phyloP scores from a whole-genome alignment of 1,139 yeast species.

The Wickerhamiella pararugosa region DNA sequence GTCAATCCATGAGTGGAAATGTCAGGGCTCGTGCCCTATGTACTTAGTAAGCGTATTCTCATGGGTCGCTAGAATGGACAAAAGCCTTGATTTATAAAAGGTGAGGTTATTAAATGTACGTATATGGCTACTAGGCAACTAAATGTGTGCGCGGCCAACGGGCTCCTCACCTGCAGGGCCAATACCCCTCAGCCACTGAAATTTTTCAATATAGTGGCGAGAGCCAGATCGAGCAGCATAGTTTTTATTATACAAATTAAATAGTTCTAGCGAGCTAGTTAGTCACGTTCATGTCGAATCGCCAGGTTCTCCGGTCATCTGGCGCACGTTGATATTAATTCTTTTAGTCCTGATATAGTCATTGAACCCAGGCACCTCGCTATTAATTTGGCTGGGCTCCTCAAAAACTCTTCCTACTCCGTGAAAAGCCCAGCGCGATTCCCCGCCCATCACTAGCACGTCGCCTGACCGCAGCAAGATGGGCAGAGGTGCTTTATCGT shows the following conservation, averaged over 20 bases:
- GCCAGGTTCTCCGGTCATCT: constrained; percentile 18
- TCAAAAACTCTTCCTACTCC: constrained; percentile 29
- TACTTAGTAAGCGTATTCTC: no score
- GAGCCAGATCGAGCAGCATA: not conserved
- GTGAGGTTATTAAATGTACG: not conserved
- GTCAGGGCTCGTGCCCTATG: no score
- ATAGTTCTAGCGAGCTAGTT: not conserved
- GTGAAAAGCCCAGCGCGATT: constrained; percentile 28
- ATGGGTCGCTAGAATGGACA: not conserved
- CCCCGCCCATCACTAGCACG: constrained; percentile 29
- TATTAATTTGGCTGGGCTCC: constrained; percentile 22
- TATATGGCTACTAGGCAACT: not conserved
- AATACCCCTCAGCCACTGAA: not conserved
- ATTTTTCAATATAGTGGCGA: not conserved
- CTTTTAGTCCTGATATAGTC: constrained; percentile 27
- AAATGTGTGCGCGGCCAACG: not conserved
- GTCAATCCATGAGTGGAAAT: no score
- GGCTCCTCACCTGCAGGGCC: not conserved
- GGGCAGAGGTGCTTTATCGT: constrained; percentile 20
- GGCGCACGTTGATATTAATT: constrained; percentile 29
- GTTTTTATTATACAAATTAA: not conserved
- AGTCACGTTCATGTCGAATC: no score
- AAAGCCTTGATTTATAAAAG: not conserved
- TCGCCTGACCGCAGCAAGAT: constrained; percentile 28
- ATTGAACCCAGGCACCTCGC: constrained; percentile 15